These are phyloP conservation scores for Hsuehochloa calcarea DNA, from an alignment of 176 grass and related monocot species.

Conservation along the genomic window DNA sequence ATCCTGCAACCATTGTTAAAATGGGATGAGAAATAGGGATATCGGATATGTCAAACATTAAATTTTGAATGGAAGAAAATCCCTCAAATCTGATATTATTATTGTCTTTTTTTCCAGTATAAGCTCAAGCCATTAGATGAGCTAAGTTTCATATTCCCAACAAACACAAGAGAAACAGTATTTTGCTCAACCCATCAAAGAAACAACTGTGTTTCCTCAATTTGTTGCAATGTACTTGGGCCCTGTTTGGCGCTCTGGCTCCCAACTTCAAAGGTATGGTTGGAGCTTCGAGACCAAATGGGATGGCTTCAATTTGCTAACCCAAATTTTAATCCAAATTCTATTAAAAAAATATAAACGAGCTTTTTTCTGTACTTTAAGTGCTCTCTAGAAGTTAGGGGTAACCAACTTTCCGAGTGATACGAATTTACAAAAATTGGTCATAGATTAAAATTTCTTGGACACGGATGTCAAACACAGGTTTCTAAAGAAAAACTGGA, in stretches of 20 bases:
- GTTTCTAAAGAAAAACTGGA: background rate
- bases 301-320: background rate
- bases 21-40: background rate
- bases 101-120: background rate
- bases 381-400: background rate
- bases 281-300: background rate
- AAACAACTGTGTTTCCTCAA: background rate
- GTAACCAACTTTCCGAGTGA: background rate
- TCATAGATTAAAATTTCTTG: background rate
- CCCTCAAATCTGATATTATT: background rate
- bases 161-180: background rate
- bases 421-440: background rate
- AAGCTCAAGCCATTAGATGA: background rate
- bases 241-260: background rate
- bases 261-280: background rate
- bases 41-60: background rate
- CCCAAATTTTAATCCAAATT: background rate
- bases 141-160: background rate
- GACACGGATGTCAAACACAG: no score
- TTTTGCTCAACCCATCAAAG: background rate
- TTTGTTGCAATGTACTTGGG: background rate
- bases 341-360: background rate
- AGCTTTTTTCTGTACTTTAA: background rate
- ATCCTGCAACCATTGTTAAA: constrained; percentile 52
- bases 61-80: background rate